Evolutionary conservation across 75 land plant species (phyloP).

Genomic region (Cunninghamia lanceolata): DNA sequence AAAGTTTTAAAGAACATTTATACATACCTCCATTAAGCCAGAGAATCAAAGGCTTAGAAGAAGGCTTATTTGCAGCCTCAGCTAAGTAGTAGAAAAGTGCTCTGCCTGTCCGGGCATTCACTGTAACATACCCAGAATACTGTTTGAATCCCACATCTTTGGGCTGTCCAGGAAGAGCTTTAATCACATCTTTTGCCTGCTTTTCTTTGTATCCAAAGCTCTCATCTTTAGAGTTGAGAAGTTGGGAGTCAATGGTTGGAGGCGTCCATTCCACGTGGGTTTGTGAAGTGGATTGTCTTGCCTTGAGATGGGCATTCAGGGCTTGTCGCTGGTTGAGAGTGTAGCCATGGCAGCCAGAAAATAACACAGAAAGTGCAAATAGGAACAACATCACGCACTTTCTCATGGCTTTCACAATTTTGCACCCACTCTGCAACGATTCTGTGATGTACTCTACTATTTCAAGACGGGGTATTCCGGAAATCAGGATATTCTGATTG

Average conservation of each 20-base stretch:
- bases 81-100: slow-evolving; percentile 53
- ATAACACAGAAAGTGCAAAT: background rate
- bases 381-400: background rate
- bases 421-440: background rate
- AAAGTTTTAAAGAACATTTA: no score
- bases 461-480: background rate
- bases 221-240: background rate
- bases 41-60: slow-evolving; percentile 36
- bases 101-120: slow-evolving; percentile 16
- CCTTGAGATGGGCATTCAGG: background rate
- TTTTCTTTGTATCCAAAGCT: background rate
- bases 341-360: background rate
- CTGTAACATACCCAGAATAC: slow-evolving; percentile 42
- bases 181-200: background rate
- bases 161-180: slow-evolving; percentile 38
- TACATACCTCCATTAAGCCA: slow-evolving; percentile 61
- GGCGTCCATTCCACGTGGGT: background rate
- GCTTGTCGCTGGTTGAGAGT: background rate
- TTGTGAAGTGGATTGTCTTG: background rate
- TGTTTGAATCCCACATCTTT: slow-evolving; percentile 17
- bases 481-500: background rate
- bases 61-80: slow-evolving; percentile 37
- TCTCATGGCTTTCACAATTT: background rate
- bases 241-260: background rate
- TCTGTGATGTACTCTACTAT: background rate